phyloP scores from a whole-genome alignment of 208 protist genomes.

The Leishmania guyanensis region DNA sequence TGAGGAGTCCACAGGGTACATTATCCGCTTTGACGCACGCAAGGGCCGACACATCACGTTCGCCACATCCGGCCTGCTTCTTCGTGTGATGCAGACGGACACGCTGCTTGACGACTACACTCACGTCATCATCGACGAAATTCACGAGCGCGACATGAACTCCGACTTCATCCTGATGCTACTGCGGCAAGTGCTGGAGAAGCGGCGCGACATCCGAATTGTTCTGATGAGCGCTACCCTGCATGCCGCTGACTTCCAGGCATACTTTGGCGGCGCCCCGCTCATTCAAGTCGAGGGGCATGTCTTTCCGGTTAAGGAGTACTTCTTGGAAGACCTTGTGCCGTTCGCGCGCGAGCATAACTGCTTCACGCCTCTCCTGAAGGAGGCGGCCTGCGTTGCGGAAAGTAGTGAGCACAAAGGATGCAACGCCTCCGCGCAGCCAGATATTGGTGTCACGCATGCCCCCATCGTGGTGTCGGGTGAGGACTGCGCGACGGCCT shows the following conservation, averaged over 20 bases:
- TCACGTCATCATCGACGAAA: constrained; percentile 99
- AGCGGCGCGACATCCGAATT: constrained; percentile 95
- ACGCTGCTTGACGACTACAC: constrained; percentile 91
- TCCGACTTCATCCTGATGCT: constrained; percentile 99
- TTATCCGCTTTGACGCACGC: constrained; percentile 97
- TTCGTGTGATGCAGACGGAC: constrained; percentile 94
- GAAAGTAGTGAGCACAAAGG: background rate
- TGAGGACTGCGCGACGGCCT: background rate
- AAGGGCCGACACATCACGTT: constrained; percentile 96
- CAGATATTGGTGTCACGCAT: constrained; percentile 1
- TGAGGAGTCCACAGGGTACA: constrained; percentile 98
- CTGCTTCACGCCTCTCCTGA: constrained; percentile 79
- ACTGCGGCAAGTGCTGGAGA: constrained; percentile 85
- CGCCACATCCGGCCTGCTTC: constrained; percentile 98
- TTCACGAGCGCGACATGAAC: constrained; percentile 99
- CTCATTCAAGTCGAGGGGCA: constrained; percentile 88
- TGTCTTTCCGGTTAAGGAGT: constrained; percentile 82
- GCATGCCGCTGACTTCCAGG: constrained; percentile 82
- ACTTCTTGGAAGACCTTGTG: constrained; percentile 85
- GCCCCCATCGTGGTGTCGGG: background rate
- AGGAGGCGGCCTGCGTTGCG: constrained; percentile 40
- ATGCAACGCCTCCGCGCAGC: constrained; percentile 8
- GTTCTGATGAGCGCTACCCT: constrained; percentile 97
- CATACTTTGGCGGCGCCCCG: constrained; percentile 82
- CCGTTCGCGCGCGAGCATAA: constrained; percentile 59